These are phyloP conservation scores for Funneliformis mosseae DNA, from an alignment of 192 early-diverging fungal genomes.

Conservation along the genomic window DNA sequence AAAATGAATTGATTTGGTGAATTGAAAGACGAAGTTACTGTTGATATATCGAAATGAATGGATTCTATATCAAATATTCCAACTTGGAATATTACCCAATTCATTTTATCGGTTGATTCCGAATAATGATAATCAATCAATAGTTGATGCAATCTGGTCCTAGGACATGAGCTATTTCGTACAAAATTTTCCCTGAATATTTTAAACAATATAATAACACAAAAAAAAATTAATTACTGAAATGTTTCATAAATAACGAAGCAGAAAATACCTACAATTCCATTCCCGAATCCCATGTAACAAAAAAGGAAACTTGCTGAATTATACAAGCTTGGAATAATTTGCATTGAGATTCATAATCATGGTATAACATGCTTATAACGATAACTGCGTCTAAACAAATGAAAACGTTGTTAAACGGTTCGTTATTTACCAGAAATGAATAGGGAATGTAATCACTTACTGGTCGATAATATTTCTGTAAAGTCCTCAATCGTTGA, in stretches of 20 bases:
- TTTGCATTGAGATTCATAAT: background rate
- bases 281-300: background rate
- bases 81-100: slow-evolving; percentile 13
- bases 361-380: background rate
- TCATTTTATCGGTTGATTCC: background rate
- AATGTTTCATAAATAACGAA: too few species aligned
- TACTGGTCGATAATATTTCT: too few species aligned
- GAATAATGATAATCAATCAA: background rate
- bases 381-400: background rate
- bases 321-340: background rate
- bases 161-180: background rate
- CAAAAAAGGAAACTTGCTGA: background rate
- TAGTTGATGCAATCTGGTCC: background rate
- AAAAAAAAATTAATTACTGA: too few species aligned
- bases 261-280: background rate
- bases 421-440: too few species aligned
- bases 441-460: too few species aligned
- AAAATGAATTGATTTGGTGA: slow-evolving; percentile 8
- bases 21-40: background rate
- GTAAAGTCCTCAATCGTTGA: too few species aligned
- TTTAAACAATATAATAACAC: too few species aligned
- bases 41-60: background rate
- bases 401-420: too few species aligned
- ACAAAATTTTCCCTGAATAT: background rate
- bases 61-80: background rate